Base-by-base conservation (phyloP, 371 early-diverging fungal genomes). In the Zopfochytrium polystomum region DNA sequence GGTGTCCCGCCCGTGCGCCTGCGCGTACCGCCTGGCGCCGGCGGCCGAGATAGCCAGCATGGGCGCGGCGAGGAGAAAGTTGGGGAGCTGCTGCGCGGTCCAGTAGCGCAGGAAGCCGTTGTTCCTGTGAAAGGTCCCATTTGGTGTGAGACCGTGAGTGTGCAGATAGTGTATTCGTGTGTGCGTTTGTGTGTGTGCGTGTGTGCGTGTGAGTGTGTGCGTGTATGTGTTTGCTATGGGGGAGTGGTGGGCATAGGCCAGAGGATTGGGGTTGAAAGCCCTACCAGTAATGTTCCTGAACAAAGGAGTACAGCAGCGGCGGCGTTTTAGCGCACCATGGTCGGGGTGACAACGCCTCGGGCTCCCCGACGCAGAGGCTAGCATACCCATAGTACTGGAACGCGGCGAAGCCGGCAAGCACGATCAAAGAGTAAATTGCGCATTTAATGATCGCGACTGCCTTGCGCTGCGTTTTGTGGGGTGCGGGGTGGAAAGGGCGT, bases 221-320 rank as follows among this genome's bases (percentile, higher is more conserved):
- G n/a, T n/a, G n/a, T n/a, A n/a, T n/a, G n/a, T n/a, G n/a, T n/a
- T n/a, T n/a, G n/a, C n/a, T n/a, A n/a, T n/a, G n/a, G n/a, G n/a
- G n/a, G n/a, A n/a, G n/a, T n/a, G n/a, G n/a, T n/a, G n/a, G n/a
- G n/a, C n/a, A n/a, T n/a, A n/a, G n/a, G n/a, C n/a, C n/a, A n/a
- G n/a, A n/a, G n/a, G n/a, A n/a, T n/a, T n/a, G n/a, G n/a, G 4
- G 3, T 30, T 35, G 32, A 31, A 3, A 11, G n/a, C 1, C 51
- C 56, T 80, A 87, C 96, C 96, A 95, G 70, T 95, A 95, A 48
- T 84, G 78, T 42, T 73, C 77, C 73, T 96, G 95, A 9, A 96
- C 91, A 79, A 85, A 92, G 0, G 82, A 77, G 67, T 96, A 96
- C 0, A 93, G 56, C 4, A 85, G 57, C 0, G 94, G 92, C 1